Evolutionary conservation across 192 early-diverging fungal species (phyloP).

Genomic region (Powellomyces hirtus): DNA sequence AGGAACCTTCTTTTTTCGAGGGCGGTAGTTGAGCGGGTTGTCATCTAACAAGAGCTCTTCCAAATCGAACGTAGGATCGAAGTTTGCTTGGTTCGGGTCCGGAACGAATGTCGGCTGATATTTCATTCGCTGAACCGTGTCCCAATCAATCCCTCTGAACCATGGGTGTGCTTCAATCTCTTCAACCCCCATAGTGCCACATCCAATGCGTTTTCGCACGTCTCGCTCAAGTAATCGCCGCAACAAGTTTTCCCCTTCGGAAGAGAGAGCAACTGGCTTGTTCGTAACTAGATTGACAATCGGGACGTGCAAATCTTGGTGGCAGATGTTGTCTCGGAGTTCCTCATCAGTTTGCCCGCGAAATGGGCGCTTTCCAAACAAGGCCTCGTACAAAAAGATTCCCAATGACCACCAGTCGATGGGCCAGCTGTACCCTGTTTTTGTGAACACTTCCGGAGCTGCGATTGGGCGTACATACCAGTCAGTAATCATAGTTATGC

Average conservation of each 20-base stretch:
- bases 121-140: conserved; percentile 35
- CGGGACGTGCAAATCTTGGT: conserved; percentile 62
- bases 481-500: background rate
- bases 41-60: conserved; percentile 73
- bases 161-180: conserved; percentile 52
- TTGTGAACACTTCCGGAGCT: conserved; percentile 44
- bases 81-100: conserved; percentile 54
- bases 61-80: conserved; percentile 74
- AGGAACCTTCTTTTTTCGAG: conserved; percentile 45
- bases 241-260: conserved; percentile 25
- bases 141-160: conserved; percentile 53
- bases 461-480: background rate
- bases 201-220: conserved; percentile 69
- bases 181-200: conserved; percentile 65
- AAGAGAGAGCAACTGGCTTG: conserved; percentile 10
- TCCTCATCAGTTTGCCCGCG: conserved; percentile 57
- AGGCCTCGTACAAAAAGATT: conserved; percentile 82
- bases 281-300: conserved; percentile 34
- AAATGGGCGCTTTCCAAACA: conserved; percentile 68
- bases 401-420: conserved; percentile 97
- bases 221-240: conserved; percentile 67
- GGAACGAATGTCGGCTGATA: conserved; percentile 49
- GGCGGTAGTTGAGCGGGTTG: conserved; percentile 58
- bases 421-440: conserved; percentile 71
- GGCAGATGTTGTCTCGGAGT: conserved; percentile 56